Conservation (phyloP, 1,284 basidiomycete genomes). For the Farysia itapuensis region DNA sequence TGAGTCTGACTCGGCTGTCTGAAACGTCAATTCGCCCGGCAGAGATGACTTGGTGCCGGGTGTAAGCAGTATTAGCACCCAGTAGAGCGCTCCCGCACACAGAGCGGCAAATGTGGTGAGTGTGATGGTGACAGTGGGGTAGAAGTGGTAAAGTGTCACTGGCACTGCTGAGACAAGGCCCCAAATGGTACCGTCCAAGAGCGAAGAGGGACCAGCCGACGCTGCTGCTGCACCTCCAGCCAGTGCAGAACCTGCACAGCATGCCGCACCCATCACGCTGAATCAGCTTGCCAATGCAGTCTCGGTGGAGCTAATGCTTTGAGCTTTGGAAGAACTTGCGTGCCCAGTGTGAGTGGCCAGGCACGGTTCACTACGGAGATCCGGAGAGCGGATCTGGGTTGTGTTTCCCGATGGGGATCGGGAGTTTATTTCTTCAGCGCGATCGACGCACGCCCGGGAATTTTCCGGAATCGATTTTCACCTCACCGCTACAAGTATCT, state of each 20-base stretch:
- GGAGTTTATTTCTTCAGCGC: too few species aligned
- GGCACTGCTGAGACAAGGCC: conserved; percentile 21
- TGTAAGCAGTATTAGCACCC: conserved; percentile 12
- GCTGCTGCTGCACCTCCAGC: conserved; percentile 6
- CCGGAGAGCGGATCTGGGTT: too few species aligned
- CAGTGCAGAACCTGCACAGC: conserved; percentile 28
- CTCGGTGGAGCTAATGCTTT: too few species aligned
- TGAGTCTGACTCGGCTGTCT: conserved; percentile 1
- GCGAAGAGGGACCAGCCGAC: neutral
- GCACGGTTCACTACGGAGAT: too few species aligned
- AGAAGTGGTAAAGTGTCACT: conserved; percentile 29
- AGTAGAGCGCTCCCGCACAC: conserved; percentile 7
- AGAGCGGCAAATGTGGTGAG: conserved; percentile 4
- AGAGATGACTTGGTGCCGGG: conserved; percentile 9
- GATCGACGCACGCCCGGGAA: too few species aligned
- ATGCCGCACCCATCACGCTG: conserved; percentile 32
- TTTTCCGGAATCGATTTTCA: too few species aligned
- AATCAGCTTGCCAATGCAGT: too few species aligned
- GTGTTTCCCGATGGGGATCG: too few species aligned
- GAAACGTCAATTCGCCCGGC: conserved; percentile 10
- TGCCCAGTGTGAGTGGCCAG: too few species aligned
- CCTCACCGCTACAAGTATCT: too few species aligned
- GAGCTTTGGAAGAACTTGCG: too few species aligned
- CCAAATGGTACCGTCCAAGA: conserved; percentile 22
- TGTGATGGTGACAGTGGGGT: conserved; percentile 12